phyloP scores from a whole-genome alignment of 257 asterid species.

The Mitragyna speciosa region DNA sequence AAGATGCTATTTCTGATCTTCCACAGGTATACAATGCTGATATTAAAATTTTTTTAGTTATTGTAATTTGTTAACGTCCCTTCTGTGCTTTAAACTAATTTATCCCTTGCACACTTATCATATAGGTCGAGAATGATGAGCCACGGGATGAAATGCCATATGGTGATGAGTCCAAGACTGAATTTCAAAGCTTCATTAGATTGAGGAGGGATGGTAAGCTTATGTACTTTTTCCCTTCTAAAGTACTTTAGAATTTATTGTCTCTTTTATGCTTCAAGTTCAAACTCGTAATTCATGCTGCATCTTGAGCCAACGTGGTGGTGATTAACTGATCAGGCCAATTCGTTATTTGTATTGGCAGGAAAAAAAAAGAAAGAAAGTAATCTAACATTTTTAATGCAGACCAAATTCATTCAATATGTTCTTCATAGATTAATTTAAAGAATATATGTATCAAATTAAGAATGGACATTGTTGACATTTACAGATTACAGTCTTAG shows the following conservation, averaged over 20 bases:
- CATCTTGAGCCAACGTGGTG: background rate
- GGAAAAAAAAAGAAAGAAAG: too few relatives aligned
- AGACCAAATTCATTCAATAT: too few relatives aligned
- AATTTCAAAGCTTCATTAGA: constrained; percentile 68
- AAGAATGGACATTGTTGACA: background rate
- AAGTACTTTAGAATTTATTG: background rate
- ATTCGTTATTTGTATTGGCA: background rate
- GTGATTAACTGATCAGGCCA: too few relatives aligned
- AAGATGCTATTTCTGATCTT: constrained; percentile 78
- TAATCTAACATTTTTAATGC: too few relatives aligned
- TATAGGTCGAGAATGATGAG: constrained; percentile 63
- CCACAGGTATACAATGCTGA: constrained; percentile 47
- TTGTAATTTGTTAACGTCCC: too few relatives aligned
- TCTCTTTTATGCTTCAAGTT: background rate
- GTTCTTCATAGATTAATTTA: background rate
- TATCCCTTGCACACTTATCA: background rate
- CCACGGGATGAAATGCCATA: constrained; percentile 62
- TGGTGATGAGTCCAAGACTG: constrained; percentile 35
- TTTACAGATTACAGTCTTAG: background rate
- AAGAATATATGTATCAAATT: background rate
- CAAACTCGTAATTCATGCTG: background rate
- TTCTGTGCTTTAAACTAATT: background rate
- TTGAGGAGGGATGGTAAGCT: constrained; percentile 55
- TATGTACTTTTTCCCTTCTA: background rate
- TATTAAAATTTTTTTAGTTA: too few relatives aligned